Evolutionary conservation across 1,284 basidiomycete species (phyloP).

Genomic region (Sanghuangporus weigelae): DNA sequence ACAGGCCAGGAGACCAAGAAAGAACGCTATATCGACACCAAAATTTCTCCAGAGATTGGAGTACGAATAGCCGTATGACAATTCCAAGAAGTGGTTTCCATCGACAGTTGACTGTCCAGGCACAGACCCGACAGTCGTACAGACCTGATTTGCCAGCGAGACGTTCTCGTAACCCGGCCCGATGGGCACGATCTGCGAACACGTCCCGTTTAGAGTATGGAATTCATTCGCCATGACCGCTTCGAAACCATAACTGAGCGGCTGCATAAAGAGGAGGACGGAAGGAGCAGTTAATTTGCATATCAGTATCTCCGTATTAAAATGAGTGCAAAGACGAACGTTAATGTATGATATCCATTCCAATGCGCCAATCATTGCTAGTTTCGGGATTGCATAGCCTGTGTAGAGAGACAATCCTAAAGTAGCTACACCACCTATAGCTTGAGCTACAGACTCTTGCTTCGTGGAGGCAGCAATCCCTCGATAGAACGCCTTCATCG

Average conservation of each 20-base stretch:
- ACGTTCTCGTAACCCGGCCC: constrained; percentile 43
- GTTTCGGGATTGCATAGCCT: constrained; percentile 29
- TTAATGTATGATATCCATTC: constrained; percentile 47
- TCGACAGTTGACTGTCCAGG: constrained; percentile 22
- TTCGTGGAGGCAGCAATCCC: constrained; percentile 43
- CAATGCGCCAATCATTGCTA: constrained; percentile 31
- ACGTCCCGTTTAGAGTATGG: constrained; percentile 38
- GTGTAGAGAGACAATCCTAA: constrained; percentile 47
- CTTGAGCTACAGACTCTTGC: constrained; percentile 37
- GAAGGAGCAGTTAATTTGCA: constrained; percentile 12
- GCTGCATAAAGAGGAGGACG: constrained; percentile 25
- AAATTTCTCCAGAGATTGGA: constrained; percentile 51
- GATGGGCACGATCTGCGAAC: constrained; percentile 38
- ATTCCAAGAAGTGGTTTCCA: constrained; percentile 32
- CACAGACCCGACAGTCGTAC: constrained; percentile 23
- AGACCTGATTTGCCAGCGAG: constrained; percentile 26
- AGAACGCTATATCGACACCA: constrained; percentile 52
- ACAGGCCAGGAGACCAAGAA: constrained; percentile 37
- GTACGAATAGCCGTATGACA: constrained; percentile 42
- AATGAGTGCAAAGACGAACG: constrained; percentile 24
- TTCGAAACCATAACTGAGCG: constrained; percentile 44
- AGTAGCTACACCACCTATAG: constrained; percentile 46
- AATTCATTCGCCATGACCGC: constrained; percentile 50
- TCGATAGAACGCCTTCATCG: constrained; percentile 53
- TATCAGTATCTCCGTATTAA: constrained; percentile 18